A percentile compares a stretch with the other conserved stretches of the same genome.
These are phyloP conservation scores for Boletus subcaerulescens DNA, from an alignment of 768 basidiomycete genomes.

Conservation along the genomic window DNA sequence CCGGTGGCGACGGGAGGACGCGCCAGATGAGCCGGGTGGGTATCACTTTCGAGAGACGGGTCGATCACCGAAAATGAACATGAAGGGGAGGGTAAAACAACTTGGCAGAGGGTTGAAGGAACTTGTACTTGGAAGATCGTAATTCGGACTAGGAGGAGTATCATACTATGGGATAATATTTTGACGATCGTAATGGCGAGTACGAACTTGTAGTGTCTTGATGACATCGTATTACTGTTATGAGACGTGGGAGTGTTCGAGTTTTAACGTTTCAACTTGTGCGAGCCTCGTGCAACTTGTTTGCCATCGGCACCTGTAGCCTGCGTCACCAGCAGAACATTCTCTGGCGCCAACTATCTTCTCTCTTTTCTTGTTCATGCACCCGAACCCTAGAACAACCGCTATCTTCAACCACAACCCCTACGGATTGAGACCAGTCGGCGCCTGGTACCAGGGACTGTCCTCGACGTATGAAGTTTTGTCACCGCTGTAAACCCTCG, in stretches of 20 bases:
- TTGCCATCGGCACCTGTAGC: not conserved
- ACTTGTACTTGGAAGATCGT: conserved; percentile 28
- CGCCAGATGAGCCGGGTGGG: conserved; percentile 29
- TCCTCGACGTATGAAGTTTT: conserved; percentile 12
- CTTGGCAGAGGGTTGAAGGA: conserved; percentile 32
- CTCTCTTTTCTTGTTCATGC: conserved; percentile 20
- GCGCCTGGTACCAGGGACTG: not conserved
- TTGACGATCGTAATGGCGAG: not conserved
- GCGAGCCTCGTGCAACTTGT: conserved; percentile 7
- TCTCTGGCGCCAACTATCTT: conserved; percentile 15
- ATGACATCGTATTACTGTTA: too few species aligned
- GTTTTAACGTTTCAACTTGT: not conserved
- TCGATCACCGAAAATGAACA: conserved; percentile 16
- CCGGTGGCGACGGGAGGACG: conserved; percentile 31
- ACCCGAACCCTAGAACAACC: not conserved
- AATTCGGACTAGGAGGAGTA: not conserved
- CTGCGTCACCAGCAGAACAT: not conserved
- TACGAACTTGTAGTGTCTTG: not conserved
- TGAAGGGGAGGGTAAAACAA: conserved; percentile 29
- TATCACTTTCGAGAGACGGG: conserved; percentile 31
- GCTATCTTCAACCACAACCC: conserved; percentile 8
- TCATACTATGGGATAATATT: not conserved
- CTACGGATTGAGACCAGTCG: conserved; percentile 17
- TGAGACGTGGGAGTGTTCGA: too few species aligned
- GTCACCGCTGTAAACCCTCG: not conserved